Evolutionary conservation across 768 basidiomycete genomes (phyloP), one percentile per base, ranked within the genome.

Genomic region (Lentinula edodes): DNA sequence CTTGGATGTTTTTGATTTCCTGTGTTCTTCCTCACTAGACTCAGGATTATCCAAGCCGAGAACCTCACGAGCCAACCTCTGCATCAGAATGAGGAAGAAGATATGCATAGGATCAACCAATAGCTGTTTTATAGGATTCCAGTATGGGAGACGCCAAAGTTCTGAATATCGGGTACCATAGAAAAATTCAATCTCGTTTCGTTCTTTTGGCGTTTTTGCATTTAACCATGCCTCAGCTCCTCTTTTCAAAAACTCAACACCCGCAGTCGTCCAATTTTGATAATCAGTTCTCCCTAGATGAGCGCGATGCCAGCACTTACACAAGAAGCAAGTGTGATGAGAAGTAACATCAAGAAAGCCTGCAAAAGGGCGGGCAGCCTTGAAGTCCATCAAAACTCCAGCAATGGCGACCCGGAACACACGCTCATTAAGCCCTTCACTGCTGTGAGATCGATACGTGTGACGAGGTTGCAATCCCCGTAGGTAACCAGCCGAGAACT

Each of bases 41-140:
- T n/a, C n/a, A n/a, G 38, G 38, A 39, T 39, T 39, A 13, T 39
- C 38, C 38, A 39, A 13, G 13, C 38, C 38, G 13, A 39, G 38
- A 6, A 13, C 38, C 6, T 46, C 38, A 28, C 12, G 43, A 20
- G 48, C 46, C 15, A 48, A 59, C 12, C 34, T 9, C 46, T 59
- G 23, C 16, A 34, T 42, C 18, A 59, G 7, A 18, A 13, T 32
- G 32, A 59, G 8, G 15, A 9, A 48, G 6, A 18, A n/a, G 12
- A 32, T 70, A 59, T 78, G 78, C 76, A 78, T 77, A 5, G 66
- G 57, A 62, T 78, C 76, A 41, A 78, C 62, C 12, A 75, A 66
- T 6, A 69, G 58, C 63, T 68, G 72, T 0, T 60, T 57, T 9
- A 67, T 65, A 1, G 73, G 73, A 52, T 39, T 39, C 38, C 38